Evolutionary conservation across 2,329 filamentous ascomycete genomes (phyloP), one percentile per base, ranked within the genome.

Genomic region (Trichoderma koningii): DNA sequence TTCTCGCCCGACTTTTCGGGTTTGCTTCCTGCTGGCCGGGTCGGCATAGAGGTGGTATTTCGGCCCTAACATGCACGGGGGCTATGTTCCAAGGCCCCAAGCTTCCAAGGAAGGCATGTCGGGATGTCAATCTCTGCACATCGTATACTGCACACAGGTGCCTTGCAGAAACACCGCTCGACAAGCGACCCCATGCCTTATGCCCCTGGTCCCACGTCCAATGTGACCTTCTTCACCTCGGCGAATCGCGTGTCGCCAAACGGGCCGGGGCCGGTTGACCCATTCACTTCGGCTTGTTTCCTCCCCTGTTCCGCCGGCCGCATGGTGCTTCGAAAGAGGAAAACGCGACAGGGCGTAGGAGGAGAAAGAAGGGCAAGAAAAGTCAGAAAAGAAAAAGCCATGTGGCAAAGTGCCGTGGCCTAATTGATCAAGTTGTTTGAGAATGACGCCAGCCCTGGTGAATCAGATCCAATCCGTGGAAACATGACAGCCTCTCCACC

Each of bases 371-470:
- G 34, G 48, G 55, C 23, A 26, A 45, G 41, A 10, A 45, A 26
- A 30, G n/a, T 47, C 14, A 45, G 10, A 38, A 38, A 38, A 34
- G 28, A 34, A 14, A 53, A 53, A n/a, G 50, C 59, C 59, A 63
- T 63, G 59, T 63, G 59, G 59, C 41, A 52, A 62, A 63, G 30
- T 55, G 59, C 50, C 59, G 59, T 63, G 26, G 50, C 55, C 48
- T 45, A 53, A 47, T 45, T 53, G 45, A 45, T 63, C 5, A 55
- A 53, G 1, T 63, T n/a, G 41, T 47, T 55, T 53, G 59, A 44
- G 50, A 53, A 63, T 63, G 59, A 63, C 59, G 59, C 59, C 59
- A 63, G 28, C 41, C 48, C 45, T 23, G 12, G 59, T 53, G 41
- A 53, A 55, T 53, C 59, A 63, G 59, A 63, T 55, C 50, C 59